Conservation (phyloP, 257 asterid genomes). For the Capsicum baccatum region DNA sequence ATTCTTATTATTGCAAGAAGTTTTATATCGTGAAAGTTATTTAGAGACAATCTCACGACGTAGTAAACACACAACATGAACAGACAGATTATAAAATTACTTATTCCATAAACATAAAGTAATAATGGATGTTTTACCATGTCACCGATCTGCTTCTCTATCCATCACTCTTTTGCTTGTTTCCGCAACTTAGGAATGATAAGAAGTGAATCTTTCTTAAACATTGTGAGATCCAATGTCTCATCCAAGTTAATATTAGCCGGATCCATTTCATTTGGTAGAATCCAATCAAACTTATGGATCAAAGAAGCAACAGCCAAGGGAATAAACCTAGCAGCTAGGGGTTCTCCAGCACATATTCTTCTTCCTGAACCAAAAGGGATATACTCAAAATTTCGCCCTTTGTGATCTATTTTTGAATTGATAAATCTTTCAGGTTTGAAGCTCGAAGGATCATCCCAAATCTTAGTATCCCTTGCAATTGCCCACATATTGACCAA, state of each 20-base stretch:
- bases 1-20: neutral
- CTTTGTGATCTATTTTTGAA: constrained; percentile 23
- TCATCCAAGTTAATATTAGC: constrained; percentile 26
- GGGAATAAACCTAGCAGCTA: constrained; percentile 20
- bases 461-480: constrained; percentile 20
- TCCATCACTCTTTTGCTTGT: neutral
- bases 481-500: constrained; percentile 30
- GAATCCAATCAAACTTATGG: constrained; percentile 30
- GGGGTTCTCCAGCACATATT: constrained; percentile 28
- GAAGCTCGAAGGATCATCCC: constrained; percentile 16
- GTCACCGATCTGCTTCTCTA: neutral
- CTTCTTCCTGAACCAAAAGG: constrained; percentile 33
- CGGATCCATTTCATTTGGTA: constrained; percentile 20
- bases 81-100: neutral
- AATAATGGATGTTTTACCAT: neutral
- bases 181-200: constrained; percentile 25
- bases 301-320: constrained; percentile 24
- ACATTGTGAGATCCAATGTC: constrained; percentile 24
- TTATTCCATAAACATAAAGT: neutral
- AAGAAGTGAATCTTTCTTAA: constrained; percentile 21
- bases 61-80: neutral
- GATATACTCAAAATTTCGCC: constrained; percentile 3
- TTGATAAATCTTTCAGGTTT: constrained; percentile 30
- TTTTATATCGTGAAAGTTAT: neutral
- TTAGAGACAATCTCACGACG: neutral